Evolutionary conservation across 208 protist species (phyloP).

Genomic region (Acanthamoeba healyi): DNA sequence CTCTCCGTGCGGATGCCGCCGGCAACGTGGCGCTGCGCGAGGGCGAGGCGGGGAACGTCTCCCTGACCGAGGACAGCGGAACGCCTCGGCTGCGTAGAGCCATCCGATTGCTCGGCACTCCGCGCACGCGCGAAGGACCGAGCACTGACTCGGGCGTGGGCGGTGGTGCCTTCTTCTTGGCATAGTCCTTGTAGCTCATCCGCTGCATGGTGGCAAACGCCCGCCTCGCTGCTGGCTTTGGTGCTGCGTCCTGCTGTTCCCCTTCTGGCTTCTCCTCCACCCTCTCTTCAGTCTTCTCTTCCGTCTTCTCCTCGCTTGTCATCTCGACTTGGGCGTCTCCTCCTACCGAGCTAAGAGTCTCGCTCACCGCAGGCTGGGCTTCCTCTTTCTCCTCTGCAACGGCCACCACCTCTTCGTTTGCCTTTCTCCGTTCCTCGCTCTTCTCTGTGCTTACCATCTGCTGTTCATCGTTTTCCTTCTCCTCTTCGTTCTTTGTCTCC

Average conservation of each 20-base stretch:
- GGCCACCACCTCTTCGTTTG: background rate
- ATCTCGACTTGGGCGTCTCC: background rate
- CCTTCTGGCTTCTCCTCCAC: background rate
- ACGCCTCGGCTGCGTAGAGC: conserved; percentile 16
- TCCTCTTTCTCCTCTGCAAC: background rate
- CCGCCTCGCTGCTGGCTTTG: background rate
- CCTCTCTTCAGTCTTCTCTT: background rate
- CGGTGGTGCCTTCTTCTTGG: background rate
- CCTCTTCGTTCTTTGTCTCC: background rate
- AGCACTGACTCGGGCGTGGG: conserved; percentile 38
- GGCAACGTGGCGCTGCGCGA: conserved; percentile 59
- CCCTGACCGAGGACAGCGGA: background rate
- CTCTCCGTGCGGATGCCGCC: background rate
- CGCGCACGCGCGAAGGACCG: conserved; percentile 32
- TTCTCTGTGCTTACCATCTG: background rate
- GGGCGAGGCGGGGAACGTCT: background rate
- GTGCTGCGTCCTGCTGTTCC: too few species aligned
- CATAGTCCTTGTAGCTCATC: conserved; percentile 65
- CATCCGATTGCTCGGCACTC: conserved; percentile 12
- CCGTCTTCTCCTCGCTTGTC: background rate
- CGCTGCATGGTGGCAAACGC: conserved; percentile 55
- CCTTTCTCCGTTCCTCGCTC: background rate
- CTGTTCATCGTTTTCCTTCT: background rate
- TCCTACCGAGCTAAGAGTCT: too few species aligned
- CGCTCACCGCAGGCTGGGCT: background rate